These are phyloP conservation scores for Scolecobasidium constrictum DNA, from an alignment of 2,329 filamentous ascomycete species.

Conservation along the genomic window DNA sequence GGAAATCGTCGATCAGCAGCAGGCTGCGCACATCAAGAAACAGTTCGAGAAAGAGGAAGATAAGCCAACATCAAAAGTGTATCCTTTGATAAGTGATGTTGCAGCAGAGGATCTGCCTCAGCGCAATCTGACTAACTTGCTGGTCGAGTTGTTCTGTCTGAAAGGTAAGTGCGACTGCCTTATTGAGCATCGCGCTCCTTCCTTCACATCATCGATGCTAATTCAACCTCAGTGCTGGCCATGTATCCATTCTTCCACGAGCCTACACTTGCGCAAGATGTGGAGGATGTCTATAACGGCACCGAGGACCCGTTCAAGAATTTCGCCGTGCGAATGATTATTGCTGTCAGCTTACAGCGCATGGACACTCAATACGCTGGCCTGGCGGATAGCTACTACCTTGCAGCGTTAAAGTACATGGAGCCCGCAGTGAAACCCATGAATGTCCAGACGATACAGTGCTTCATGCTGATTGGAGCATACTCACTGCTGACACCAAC, in stretches of 20 bases:
- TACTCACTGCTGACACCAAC: constrained; percentile 92
- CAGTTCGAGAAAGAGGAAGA: constrained; percentile 54
- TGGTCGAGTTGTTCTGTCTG: constrained; percentile 76
- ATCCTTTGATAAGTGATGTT: constrained; percentile 78
- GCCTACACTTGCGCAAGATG: constrained; percentile 60
- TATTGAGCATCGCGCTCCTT: constrained; percentile 1
- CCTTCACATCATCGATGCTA: neutral
- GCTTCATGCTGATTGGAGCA: constrained; percentile 73
- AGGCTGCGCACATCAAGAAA: constrained; percentile 56
- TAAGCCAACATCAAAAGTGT: constrained; percentile 66
- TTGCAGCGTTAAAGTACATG: constrained; percentile 76
- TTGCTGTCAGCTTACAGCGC: constrained; percentile 91
- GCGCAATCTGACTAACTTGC: constrained; percentile 59
- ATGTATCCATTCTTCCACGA: constrained; percentile 85
- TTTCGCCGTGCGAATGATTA: constrained; percentile 80
- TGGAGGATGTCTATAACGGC: constrained; percentile 71
- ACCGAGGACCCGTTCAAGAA: constrained; percentile 72
- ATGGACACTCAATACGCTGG: constrained; percentile 84
- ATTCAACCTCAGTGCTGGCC: constrained; percentile 30
- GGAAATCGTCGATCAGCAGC: constrained; percentile 73
- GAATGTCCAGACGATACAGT: constrained; percentile 83
- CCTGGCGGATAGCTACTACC: constrained; percentile 87
- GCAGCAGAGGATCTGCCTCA: constrained; percentile 68
- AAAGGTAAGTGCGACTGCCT: constrained; percentile 53
- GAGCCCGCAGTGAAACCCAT: constrained; percentile 78